Evolutionary conservation across 75 land plant species (phyloP).

Genomic region (Ceratopteris richardii): DNA sequence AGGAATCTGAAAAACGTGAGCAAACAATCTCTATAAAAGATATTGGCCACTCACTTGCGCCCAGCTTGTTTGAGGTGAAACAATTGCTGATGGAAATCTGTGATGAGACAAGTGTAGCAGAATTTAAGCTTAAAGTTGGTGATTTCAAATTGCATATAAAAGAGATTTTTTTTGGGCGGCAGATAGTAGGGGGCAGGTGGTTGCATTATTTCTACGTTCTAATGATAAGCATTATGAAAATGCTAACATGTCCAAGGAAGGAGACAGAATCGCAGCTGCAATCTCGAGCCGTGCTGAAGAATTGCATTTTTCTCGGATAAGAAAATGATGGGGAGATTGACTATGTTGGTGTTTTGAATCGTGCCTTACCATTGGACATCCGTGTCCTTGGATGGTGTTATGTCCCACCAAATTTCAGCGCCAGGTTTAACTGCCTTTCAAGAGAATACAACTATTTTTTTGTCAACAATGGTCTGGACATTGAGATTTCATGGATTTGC

Average conservation of each 20-base stretch:
- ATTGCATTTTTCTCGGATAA: slow-evolving; percentile 9
- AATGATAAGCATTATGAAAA: slow-evolving; percentile 19
- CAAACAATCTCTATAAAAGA: too few relatives aligned
- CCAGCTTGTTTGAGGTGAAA: too few relatives aligned
- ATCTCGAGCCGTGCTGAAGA: slow-evolving; percentile 23
- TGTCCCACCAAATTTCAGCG: slow-evolving; percentile 55
- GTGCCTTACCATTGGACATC: slow-evolving; percentile 80
- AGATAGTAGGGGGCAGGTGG: too few relatives aligned
- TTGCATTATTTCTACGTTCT: slow-evolving; percentile 71
- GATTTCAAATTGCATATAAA: too few relatives aligned
- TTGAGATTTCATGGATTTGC: slow-evolving; percentile 86
- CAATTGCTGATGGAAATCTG: too few relatives aligned
- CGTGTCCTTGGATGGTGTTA: slow-evolving; percentile 89
- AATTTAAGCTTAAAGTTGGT: too few relatives aligned
- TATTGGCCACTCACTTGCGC: too few relatives aligned
- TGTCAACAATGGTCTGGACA: slow-evolving; percentile 54
- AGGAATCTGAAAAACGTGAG: too few relatives aligned
- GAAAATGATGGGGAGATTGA: slow-evolving; percentile 72
- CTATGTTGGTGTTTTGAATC: slow-evolving; percentile 72
- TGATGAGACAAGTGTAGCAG: too few relatives aligned
- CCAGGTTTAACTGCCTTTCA: slow-evolving; percentile 86
- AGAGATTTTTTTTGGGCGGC: too few relatives aligned
- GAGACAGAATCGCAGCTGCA: slow-evolving; percentile 26
- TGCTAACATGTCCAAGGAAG: background rate
- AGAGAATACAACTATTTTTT: slow-evolving; percentile 88